Conservation (phyloP, 2,329 filamentous ascomycete species). For the Penicillium sp. region DNA sequence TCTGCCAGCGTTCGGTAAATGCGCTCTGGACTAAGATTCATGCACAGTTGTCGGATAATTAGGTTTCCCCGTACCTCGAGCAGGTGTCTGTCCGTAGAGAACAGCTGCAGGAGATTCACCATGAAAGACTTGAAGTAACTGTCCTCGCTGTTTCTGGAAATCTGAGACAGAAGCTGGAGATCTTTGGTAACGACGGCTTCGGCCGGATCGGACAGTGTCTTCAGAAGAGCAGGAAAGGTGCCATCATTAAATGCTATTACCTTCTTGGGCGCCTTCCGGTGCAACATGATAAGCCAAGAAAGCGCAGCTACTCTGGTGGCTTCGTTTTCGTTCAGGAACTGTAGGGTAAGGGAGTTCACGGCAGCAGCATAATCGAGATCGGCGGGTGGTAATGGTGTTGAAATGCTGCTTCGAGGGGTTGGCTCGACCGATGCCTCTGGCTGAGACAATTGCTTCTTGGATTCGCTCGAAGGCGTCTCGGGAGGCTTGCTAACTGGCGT, state of each 20-base stretch:
- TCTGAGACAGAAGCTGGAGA: slow-evolving; percentile 84
- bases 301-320: slow-evolving; percentile 86
- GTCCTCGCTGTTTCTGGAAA: slow-evolving; percentile 91
- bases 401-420: slow-evolving; percentile 40
- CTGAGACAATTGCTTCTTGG: slow-evolving; percentile 26
- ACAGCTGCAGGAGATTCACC: slow-evolving; percentile 89
- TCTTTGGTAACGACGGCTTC: slow-evolving; percentile 94
- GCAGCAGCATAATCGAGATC: slow-evolving; percentile 97
- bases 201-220: slow-evolving; percentile 88
- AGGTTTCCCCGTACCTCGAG: slow-evolving; percentile 88
- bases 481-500: slow-evolving; percentile 27
- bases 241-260: slow-evolving; percentile 93
- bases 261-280: slow-evolving; percentile 86
- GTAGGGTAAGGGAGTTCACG: slow-evolving; percentile 80
- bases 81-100: slow-evolving; percentile 83
- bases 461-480: slow-evolving; percentile 22
- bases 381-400: slow-evolving; percentile 40
- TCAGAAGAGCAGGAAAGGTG: slow-evolving; percentile 88
- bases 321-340: slow-evolving; percentile 95
- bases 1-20: slow-evolving; percentile 95
- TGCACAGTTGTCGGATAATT: slow-evolving; percentile 88
- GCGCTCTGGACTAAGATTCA: slow-evolving; percentile 82
- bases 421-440: slow-evolving; percentile 29
- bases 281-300: slow-evolving; percentile 95
- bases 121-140: slow-evolving; percentile 97